Conservation (phyloP, 768 basidiomycete genomes). For the Strobilomyces echinocephalus region DNA sequence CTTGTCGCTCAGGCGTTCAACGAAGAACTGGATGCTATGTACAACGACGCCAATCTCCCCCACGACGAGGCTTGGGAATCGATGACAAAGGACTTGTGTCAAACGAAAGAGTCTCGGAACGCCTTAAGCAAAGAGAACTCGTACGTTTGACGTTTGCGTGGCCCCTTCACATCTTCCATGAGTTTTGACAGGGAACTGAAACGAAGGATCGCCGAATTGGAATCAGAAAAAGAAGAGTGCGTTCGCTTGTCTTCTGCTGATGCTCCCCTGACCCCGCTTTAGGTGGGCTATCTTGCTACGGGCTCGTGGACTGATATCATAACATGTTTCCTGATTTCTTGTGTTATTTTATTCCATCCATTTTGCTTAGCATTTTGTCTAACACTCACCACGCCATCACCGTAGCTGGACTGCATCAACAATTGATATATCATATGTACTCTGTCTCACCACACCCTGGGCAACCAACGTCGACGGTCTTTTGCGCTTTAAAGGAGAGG, state of each 20-base stretch:
- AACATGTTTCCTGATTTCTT: conserved; percentile 21
- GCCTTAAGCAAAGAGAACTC: conserved; percentile 72
- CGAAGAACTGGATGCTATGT: conserved; percentile 90
- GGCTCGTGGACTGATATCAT: conserved; percentile 41
- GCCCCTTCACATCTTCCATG: conserved; percentile 1
- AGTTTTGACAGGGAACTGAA: conserved; percentile 53
- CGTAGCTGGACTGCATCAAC: conserved; percentile 18
- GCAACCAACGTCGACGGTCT: conserved; percentile 11
- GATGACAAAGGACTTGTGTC: conserved; percentile 64
- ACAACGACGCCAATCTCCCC: conserved; percentile 76
- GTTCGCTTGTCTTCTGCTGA: conserved; percentile 24
- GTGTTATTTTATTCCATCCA: conserved; percentile 15
- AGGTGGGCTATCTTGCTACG: conserved; percentile 68
- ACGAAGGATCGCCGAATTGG: conserved; percentile 61
- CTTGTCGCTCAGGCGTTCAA: conserved; percentile 70
- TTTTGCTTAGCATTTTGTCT: conserved; percentile 19
- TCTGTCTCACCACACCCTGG: conserved; percentile 8
- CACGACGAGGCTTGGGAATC: conserved; percentile 80
- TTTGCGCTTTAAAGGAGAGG: conserved; percentile 23
- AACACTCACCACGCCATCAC: conserved; percentile 17
- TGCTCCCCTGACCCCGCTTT: conserved; percentile 11
- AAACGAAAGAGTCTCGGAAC: conserved; percentile 75
- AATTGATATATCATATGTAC: conserved; percentile 8
- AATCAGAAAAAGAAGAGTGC: conserved; percentile 78
- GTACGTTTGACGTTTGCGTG: conserved; percentile 40